phyloP scores from a whole-genome alignment of 192 early-diverging fungal genomes.

The Obelidium mucronatum region DNA sequence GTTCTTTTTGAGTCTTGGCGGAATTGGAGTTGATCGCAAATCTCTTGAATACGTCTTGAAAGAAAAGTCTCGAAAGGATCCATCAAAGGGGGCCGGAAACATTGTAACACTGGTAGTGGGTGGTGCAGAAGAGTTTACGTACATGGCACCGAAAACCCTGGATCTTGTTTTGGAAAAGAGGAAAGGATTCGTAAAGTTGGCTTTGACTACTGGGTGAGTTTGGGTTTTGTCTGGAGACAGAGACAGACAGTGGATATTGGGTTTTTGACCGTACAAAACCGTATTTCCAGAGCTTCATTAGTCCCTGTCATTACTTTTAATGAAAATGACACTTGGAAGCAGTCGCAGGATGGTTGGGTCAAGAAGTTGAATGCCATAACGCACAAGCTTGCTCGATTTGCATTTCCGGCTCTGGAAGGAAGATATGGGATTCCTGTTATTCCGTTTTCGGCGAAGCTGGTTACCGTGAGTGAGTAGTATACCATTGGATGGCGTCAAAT shows the following conservation, averaged over 20 bases:
- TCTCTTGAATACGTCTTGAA: conserved; percentile 33
- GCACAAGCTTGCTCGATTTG: conserved; percentile 23
- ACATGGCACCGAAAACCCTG: conserved; percentile 38
- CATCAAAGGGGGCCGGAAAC: conserved; percentile 26
- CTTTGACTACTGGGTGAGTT: conserved; percentile 43
- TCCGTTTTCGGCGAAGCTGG: conserved; percentile 31
- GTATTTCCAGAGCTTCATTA: conserved; percentile 63
- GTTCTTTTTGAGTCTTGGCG: conserved; percentile 36
- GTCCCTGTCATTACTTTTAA: conserved; percentile 36
- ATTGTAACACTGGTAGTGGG: conserved; percentile 33
- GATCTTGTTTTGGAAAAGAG: conserved; percentile 49
- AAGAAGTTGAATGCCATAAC: conserved; percentile 34
- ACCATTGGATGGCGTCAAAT: neutral
- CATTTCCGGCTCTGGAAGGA: conserved; percentile 30
- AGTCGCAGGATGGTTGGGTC: conserved; percentile 8
- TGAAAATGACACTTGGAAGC: conserved; percentile 40
- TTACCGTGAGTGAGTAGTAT: too few species aligned
- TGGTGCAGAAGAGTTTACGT: conserved; percentile 45
- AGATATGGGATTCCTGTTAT: conserved; percentile 31
- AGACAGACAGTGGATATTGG: too few species aligned
- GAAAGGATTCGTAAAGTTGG: conserved; percentile 50
- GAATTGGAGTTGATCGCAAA: conserved; percentile 30
- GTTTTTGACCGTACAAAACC: too few species aligned
- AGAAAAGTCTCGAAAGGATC: conserved; percentile 14
- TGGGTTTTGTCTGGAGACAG: neutral